A percentile compares a stretch with the other conserved stretches of the same genome.
Conservation (phyloP, 2,329 filamentous ascomycete species). For the Acrodontium crateriforme region DNA sequence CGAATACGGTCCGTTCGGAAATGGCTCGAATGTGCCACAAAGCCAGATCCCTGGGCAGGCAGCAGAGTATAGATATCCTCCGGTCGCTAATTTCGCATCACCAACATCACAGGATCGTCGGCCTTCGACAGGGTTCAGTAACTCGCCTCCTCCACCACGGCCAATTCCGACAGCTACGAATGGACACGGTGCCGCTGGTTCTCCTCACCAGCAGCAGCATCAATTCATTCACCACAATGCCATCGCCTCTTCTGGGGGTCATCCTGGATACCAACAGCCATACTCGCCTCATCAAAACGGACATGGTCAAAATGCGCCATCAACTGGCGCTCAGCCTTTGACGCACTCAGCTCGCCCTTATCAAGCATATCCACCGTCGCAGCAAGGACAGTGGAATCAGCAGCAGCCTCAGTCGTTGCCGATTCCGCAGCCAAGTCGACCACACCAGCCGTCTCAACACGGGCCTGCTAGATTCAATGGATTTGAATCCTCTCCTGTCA, state of each 20-base stretch:
- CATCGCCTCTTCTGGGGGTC: conserved; percentile 14
- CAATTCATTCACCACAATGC: conserved; percentile 21
- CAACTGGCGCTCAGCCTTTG: no score
- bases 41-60: no score
- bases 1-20: conserved; percentile 12
- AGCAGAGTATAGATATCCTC: conserved; percentile 16
- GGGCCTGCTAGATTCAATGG: no score
- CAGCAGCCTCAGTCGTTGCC: conserved; percentile 1
- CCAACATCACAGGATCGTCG: conserved; percentile 15
- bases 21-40: conserved; percentile 27
- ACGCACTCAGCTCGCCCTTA: conserved; percentile 3
- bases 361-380: conserved; percentile 6
- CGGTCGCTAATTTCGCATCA: conserved; percentile 17
- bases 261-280: conserved; percentile 9
- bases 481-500: no score
- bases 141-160: conserved; percentile 10
- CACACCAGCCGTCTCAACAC: conserved; percentile 1
- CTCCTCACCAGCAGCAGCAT: conserved; percentile 18
- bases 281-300: conserved; percentile 5
- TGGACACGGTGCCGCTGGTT: conserved; percentile 10
- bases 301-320: not conserved
- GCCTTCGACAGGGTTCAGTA: conserved; percentile 9
- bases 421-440: conserved; percentile 3
- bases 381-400: conserved; percentile 1
- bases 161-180: no score